These are phyloP conservation scores for Croton setiger DNA, from an alignment of 441 rosid genomes.

Conservation along the genomic window DNA sequence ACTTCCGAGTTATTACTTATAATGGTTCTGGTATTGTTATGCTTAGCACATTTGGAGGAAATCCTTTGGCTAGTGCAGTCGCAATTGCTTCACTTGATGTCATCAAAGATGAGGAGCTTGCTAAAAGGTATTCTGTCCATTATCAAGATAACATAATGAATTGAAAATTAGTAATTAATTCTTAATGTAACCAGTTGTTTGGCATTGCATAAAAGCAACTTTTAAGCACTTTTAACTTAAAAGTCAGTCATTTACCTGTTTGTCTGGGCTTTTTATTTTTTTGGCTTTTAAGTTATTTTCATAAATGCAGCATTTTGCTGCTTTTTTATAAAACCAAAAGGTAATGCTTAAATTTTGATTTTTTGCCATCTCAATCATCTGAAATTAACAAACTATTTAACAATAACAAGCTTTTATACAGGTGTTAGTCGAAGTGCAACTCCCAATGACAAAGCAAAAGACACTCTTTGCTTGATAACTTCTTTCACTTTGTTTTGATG, in stretches of 20 bases:
- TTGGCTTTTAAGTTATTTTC: no score
- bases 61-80: slow-evolving; percentile 94
- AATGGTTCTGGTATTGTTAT: slow-evolving; percentile 17
- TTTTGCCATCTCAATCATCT: neutral
- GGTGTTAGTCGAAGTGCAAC: neutral
- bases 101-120: slow-evolving; percentile 69
- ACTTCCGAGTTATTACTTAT: slow-evolving; percentile 4
- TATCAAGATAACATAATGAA: slow-evolving; percentile 4
- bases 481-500: neutral
- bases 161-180: neutral
- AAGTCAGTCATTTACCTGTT: no score
- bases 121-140: slow-evolving; percentile 53
- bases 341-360: neutral
- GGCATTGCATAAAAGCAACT: no score
- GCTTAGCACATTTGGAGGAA: slow-evolving; percentile 93
- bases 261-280: no score
- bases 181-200: no score
- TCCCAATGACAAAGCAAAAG: neutral
- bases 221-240: no score
- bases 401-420: neutral
- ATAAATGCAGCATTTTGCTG: no score
- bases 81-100: slow-evolving; percentile 86
- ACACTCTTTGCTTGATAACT: neutral
- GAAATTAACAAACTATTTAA: slow-evolving; percentile 1
- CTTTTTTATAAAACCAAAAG: no score